A percentile compares a stretch with the other conserved stretches of the same genome.
Conservation (phyloP, 1,284 basidiomycete species). For the Porodaedalea pini region DNA sequence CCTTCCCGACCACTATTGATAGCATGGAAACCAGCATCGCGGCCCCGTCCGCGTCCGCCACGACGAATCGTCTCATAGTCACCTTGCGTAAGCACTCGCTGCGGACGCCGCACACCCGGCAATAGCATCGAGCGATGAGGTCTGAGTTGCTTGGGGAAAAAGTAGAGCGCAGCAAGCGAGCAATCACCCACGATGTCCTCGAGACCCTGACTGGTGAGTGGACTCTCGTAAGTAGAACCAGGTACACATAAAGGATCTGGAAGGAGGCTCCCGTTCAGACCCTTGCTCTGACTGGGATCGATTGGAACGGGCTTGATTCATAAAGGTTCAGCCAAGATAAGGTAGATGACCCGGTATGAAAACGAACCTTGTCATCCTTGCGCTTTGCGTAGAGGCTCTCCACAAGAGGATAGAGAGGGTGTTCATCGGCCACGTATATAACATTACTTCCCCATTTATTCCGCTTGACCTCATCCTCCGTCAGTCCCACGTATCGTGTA, state of each 20-base stretch:
- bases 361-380: constrained; percentile 72
- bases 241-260: constrained; percentile 90
- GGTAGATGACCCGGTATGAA: neutral
- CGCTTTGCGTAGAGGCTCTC: constrained; percentile 89
- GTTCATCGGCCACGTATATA: constrained; percentile 83
- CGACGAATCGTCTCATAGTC: constrained; percentile 70
- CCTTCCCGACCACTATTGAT: constrained; percentile 26
- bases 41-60: constrained; percentile 39
- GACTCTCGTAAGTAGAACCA: constrained; percentile 84
- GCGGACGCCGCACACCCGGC: constrained; percentile 64
- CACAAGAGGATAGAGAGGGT: constrained; percentile 82
- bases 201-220: constrained; percentile 53
- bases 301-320: constrained; percentile 57
- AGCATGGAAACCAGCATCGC: constrained; percentile 25
- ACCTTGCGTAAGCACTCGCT: constrained; percentile 60
- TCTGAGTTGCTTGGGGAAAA: constrained; percentile 82
- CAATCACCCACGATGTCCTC: constrained; percentile 85
- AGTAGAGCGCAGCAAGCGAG: constrained; percentile 84
- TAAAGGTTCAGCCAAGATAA: constrained; percentile 15
- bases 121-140: constrained; percentile 87
- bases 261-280: constrained; percentile 77
- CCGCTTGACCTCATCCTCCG: constrained; percentile 77
- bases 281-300: constrained; percentile 68
- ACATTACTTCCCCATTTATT: constrained; percentile 87
- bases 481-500: constrained; percentile 67